These are phyloP conservation scores for Nemania bipapillata DNA, from an alignment of 2,329 filamentous ascomycete species.

Conservation along the genomic window DNA sequence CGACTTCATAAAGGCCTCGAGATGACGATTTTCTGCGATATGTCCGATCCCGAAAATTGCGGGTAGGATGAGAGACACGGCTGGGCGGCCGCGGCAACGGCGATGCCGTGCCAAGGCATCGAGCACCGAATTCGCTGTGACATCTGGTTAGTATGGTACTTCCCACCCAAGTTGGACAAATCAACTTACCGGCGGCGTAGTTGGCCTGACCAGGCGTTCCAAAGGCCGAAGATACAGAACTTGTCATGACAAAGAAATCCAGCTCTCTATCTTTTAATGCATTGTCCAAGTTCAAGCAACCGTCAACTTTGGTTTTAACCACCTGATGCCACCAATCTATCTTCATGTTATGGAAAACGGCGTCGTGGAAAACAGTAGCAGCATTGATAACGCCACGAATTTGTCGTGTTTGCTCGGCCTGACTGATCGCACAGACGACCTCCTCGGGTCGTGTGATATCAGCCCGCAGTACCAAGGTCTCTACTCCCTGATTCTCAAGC, in stretches of 20 bases:
- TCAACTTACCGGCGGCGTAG: slow-evolving; percentile 51
- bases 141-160: too few relatives aligned
- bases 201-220: slow-evolving; percentile 46
- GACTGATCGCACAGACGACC: too few relatives aligned
- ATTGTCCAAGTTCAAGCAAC: background rate
- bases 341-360: background rate
- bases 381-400: too few relatives aligned
- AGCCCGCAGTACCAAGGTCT: too few relatives aligned
- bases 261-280: background rate
- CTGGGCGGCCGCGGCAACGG: background rate
- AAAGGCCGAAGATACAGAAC: slow-evolving; percentile 37
- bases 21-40: slow-evolving; percentile 43
- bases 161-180: too few relatives aligned
- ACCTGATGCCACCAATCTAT: background rate
- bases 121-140: slow-evolving; percentile 46
- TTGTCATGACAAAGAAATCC: background rate
- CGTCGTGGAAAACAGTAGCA: too few relatives aligned
- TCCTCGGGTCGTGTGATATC: too few relatives aligned
- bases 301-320: background rate
- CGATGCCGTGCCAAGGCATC: slow-evolving; percentile 43
- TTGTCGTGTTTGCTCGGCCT: too few relatives aligned
- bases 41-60: slow-evolving; percentile 33
- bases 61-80: slow-evolving; percentile 11
- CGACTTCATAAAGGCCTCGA: slow-evolving; percentile 22
- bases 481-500: too few relatives aligned